A percentile compares a stretch with the other conserved stretches of the same genome.
These are phyloP conservation scores for Aegilops speltoides DNA, from an alignment of 176 grass and related monocot genomes.

Conservation along the genomic window DNA sequence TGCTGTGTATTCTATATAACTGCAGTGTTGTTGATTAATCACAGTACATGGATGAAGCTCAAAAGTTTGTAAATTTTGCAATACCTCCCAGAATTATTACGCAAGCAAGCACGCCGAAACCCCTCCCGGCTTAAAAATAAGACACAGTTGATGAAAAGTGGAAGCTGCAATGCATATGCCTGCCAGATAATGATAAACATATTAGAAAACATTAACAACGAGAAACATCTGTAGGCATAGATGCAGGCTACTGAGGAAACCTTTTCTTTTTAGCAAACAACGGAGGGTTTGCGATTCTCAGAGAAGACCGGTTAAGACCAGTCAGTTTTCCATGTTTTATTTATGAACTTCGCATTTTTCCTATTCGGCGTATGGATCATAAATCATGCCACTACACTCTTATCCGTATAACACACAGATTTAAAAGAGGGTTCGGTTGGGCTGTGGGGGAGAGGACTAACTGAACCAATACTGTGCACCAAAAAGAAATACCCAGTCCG, in stretches of 20 bases:
- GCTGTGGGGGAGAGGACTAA: not conserved
- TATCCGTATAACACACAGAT: not conserved
- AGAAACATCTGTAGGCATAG: not conserved
- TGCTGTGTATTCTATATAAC: not conserved
- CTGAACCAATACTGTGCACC: not conserved
- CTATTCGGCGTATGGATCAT: not conserved
- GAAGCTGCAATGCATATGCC: slow-evolving; percentile 89
- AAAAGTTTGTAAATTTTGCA: not conserved
- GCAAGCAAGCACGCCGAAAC: slow-evolving; percentile 96
- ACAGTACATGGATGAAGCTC: not conserved
- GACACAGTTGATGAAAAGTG: slow-evolving; percentile 85
- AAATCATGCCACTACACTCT: not conserved
- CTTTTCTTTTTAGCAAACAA: not conserved
- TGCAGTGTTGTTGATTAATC: not conserved
- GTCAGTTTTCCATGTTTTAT: not conserved
- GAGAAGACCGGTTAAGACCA: not conserved
- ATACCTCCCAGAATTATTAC: slow-evolving; percentile 72
- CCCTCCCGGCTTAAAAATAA: slow-evolving; percentile 97
- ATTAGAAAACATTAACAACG: not conserved
- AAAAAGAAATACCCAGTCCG: not conserved
- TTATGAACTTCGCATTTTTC: not conserved
- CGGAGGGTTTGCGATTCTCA: not conserved
- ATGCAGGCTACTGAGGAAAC: not conserved
- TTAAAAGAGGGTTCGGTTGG: not conserved
- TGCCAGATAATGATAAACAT: slow-evolving; percentile 40